phyloP scores from a whole-genome alignment of 2,329 filamentous ascomycete species.

The Phialocephala subalpina region DNA sequence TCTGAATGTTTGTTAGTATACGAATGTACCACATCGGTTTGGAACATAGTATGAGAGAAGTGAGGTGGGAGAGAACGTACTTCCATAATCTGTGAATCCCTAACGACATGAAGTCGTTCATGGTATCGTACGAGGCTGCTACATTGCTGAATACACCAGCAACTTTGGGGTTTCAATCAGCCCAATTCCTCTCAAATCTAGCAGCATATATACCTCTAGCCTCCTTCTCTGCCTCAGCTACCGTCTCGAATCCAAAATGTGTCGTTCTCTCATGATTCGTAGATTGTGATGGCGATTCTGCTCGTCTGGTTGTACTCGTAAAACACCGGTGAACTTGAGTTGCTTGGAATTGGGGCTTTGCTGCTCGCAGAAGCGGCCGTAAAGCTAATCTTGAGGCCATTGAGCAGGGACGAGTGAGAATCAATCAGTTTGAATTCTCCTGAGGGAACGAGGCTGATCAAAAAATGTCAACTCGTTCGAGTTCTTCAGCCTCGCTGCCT shows the following conservation, averaged over 20 bases:
- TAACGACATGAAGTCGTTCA: conserved; percentile 99
- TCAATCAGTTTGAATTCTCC: background rate
- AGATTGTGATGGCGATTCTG: conserved; percentile 31
- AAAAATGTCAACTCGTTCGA: background rate
- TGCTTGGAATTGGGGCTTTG: conserved; percentile 29
- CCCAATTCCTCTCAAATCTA: conserved; percentile 6
- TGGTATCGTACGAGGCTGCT: conserved; percentile 87
- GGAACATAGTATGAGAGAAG: background rate
- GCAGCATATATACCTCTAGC: conserved; percentile 39
- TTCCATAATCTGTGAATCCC: conserved; percentile 97
- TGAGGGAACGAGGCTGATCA: background rate
- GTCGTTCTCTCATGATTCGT: conserved; percentile 43
- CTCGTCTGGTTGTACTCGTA: conserved; percentile 25
- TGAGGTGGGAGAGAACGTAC: conserved; percentile 49
- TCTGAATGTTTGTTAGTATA: conserved; percentile 45
- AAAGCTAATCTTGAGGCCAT: conserved; percentile 39
- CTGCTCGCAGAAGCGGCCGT: conserved; percentile 33
- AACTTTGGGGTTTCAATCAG: conserved; percentile 38
- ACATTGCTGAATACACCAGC: conserved; percentile 93
- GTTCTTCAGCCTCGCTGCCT: conserved; percentile 17
- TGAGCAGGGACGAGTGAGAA: background rate
- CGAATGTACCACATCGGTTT: background rate
- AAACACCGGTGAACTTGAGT: conserved; percentile 31
- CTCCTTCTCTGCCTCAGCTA: conserved; percentile 46
- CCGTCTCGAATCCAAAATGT: conserved; percentile 47